phyloP scores from a whole-genome alignment of 1,284 basidiomycete genomes.

The Cerrena zonata region DNA sequence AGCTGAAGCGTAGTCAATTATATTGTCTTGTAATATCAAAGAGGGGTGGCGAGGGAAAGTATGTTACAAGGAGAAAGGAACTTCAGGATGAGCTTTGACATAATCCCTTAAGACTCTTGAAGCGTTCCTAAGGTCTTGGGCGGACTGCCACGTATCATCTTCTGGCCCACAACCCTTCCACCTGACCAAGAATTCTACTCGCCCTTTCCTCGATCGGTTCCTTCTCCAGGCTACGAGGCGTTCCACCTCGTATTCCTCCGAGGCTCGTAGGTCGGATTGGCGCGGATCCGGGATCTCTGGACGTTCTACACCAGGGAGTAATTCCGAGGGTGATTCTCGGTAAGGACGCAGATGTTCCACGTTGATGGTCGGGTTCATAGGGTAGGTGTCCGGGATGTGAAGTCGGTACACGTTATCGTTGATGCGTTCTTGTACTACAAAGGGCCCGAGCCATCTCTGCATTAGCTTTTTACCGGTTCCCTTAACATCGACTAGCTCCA shows the following conservation, averaged over 20 bases:
- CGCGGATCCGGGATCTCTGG: neutral
- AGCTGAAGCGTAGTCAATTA: too few relatives aligned
- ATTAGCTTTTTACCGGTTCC: constrained; percentile 29
- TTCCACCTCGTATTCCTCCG: constrained; percentile 1
- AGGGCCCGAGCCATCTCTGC: constrained; percentile 28
- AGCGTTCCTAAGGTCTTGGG: neutral
- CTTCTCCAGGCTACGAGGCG: neutral
- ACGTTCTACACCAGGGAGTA: too few relatives aligned
- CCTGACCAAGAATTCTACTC: neutral
- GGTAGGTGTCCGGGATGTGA: constrained; percentile 22
- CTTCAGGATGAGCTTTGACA: too few relatives aligned
- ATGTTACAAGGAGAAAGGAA: too few relatives aligned
- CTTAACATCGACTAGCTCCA: constrained; percentile 22
- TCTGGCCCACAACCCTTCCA: neutral
- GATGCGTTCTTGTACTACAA: constrained; percentile 25
- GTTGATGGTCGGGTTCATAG: constrained; percentile 27
- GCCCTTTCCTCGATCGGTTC: neutral
- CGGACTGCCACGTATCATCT: neutral
- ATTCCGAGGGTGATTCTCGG: too few relatives aligned
- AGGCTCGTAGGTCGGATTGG: neutral
- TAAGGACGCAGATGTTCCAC: constrained; percentile 24
- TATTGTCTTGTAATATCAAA: too few relatives aligned
- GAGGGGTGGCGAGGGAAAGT: too few relatives aligned
- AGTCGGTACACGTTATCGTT: constrained; percentile 25
- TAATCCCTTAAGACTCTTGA: neutral